Evolutionary conservation across 2,329 filamentous ascomycete genomes (phyloP).

Genomic region (Aspergillus transmontanensis): DNA sequence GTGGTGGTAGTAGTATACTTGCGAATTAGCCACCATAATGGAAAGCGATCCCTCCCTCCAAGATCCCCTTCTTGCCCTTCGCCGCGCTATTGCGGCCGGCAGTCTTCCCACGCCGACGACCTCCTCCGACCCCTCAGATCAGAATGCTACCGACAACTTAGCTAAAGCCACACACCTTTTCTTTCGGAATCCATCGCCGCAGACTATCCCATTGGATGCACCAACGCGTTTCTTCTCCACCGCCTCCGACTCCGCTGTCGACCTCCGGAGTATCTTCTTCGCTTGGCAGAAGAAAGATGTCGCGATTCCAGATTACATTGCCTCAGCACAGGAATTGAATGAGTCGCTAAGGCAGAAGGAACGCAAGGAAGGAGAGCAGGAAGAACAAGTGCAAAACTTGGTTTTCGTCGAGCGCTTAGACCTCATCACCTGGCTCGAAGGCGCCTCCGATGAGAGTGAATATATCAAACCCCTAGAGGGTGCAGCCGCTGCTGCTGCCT

Average conservation of each 20-base stretch:
- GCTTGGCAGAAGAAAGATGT: slow-evolving; percentile 93
- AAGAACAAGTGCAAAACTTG: slow-evolving; percentile 77
- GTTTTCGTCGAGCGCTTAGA: slow-evolving; percentile 91
- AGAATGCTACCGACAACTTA: slow-evolving; percentile 64
- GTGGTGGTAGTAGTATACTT: not conserved
- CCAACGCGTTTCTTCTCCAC: slow-evolving; percentile 87
- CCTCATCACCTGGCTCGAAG: slow-evolving; percentile 89
- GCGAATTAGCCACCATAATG: slow-evolving; percentile 46
- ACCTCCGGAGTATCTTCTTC: slow-evolving; percentile 93
- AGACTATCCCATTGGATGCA: slow-evolving; percentile 68
- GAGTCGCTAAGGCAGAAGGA: slow-evolving; percentile 62
- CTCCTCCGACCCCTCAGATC: slow-evolving; percentile 63
- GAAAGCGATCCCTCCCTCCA: slow-evolving; percentile 56
- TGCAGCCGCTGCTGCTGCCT: slow-evolving; percentile 46
- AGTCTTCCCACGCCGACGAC: slow-evolving; percentile 73
- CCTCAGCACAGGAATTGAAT: slow-evolving; percentile 77
- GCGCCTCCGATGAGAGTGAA: slow-evolving; percentile 85
- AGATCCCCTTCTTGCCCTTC: slow-evolving; percentile 81
- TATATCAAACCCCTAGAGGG: slow-evolving; percentile 84
- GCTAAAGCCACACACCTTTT: slow-evolving; percentile 77
- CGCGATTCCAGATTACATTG: slow-evolving; percentile 87
- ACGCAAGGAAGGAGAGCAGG: slow-evolving; percentile 29
- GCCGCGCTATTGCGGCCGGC: slow-evolving; percentile 75
- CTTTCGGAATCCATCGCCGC: slow-evolving; percentile 65
- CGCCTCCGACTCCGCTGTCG: slow-evolving; percentile 66